Evolutionary conservation across 1,284 basidiomycete genomes (phyloP), one percentile per base, ranked within the genome.

Genomic region (Ustilago nuda): DNA sequence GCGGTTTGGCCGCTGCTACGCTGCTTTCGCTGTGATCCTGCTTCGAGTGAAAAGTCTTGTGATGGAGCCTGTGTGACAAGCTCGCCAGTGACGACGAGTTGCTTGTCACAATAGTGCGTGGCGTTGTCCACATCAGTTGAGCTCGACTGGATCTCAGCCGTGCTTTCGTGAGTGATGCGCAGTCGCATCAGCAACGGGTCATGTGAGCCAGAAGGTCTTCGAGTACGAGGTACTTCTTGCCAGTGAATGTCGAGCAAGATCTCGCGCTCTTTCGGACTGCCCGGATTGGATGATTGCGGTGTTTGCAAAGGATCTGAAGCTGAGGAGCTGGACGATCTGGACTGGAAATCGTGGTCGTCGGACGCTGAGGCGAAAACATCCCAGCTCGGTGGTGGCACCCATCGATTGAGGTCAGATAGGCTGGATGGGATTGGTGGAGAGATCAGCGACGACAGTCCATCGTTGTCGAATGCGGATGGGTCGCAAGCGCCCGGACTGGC

Each of bases 401-500:
- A 73, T 36, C 65, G 41, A 35, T 36, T 63, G 8, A 39, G 56
- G 11, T 63, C 64, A 7, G 23, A 32, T 1, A 73, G 56, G 43
- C 57, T 55, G 19, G 32, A 15, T 4, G 71, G 57, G 6, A 59
- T 57, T 5, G 64, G 9, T 7, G 56, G 61, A 0, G 70, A 37
- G 11, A 57, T 41, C 17, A 60, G 45, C 1, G 61, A 55, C 0
- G 35, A 6, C 15, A 58, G 36, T 8, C 52, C 9, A 32, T 67
- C 53, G 32, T 55, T 60, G 8, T 73, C 71, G 65, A 73, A 64
- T 1, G 65, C 65, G 2, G 57, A 63, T 2, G 71, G 61, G 52
- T 68, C 71, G 33, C 56, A 19, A 3, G 61, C 71, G 3, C 58
- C 58, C 0, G 71, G 71, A 32, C 71, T 73, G 8, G 65, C 65